Conservation (phyloP, 23 red algal genomes). For the Gracilaria gracilis region DNA sequence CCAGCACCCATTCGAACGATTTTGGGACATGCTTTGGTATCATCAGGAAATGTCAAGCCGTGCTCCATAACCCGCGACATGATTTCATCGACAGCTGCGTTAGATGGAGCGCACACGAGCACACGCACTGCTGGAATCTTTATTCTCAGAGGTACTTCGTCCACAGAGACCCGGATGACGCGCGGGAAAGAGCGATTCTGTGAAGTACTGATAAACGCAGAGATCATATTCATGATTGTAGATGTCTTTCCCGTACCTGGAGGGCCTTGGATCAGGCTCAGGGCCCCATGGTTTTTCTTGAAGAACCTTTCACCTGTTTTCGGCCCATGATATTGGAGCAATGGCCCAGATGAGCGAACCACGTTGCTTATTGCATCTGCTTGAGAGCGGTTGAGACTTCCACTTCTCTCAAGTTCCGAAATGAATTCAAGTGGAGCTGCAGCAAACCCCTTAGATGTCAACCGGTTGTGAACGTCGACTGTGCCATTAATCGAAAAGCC, state of each 20-base stretch:
- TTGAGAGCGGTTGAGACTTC: constrained; percentile 43
- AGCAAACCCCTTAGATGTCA: neutral
- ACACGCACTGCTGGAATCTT: constrained; percentile 52
- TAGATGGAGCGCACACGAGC: constrained; percentile 98
- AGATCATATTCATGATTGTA: constrained; percentile 81
- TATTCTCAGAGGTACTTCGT: neutral
- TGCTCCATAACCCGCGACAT: constrained; percentile 74
- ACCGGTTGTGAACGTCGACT: neutral
- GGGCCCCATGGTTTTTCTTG: constrained; percentile 25
- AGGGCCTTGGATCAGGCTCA: constrained; percentile 79
- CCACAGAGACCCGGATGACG: neutral
- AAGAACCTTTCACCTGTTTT: neutral
- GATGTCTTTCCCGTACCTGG: constrained; percentile 93
- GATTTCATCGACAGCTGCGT: constrained; percentile 94
- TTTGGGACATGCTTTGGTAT: constrained; percentile 52
- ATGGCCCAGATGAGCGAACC: constrained; percentile 29
- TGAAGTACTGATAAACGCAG: constrained; percentile 32
- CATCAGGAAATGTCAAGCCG: constrained; percentile 55
- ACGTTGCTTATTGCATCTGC: constrained; percentile 22
- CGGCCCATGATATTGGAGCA: constrained; percentile 46
- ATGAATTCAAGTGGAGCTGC: constrained; percentile 15
- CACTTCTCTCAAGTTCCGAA: constrained; percentile 5
- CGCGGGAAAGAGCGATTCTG: neutral
- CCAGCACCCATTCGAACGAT: constrained; percentile 82
- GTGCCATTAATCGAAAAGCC: constrained; percentile 3